phyloP scores from a whole-genome alignment of 495 filamentous ascomycete species.

The Cetradonia linearis region DNA sequence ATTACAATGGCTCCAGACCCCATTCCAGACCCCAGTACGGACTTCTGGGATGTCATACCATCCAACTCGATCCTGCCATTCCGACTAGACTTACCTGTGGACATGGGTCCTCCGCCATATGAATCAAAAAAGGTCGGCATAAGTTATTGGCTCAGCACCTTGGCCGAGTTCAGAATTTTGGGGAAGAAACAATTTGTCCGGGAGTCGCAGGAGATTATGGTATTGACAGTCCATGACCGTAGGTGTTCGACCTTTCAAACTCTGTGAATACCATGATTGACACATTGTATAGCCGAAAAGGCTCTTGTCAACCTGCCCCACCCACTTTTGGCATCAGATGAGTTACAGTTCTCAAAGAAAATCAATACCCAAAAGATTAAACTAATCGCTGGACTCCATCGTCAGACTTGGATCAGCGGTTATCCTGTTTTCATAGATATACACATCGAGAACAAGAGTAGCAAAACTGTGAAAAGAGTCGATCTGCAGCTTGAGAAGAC shows the following conservation, averaged over 20 bases:
- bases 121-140: slow-evolving; percentile 42
- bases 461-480: slow-evolving; percentile 38
- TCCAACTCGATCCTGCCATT: slow-evolving; percentile 40
- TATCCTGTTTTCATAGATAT: slow-evolving; percentile 46
- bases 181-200: slow-evolving; percentile 36
- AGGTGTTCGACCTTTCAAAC: slow-evolving; percentile 12
- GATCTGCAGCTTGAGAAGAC: slow-evolving; percentile 35
- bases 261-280: slow-evolving; percentile 10
- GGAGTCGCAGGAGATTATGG: slow-evolving; percentile 20
- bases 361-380: slow-evolving; percentile 33
- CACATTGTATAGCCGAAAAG: slow-evolving; percentile 35
- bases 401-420: slow-evolving; percentile 49
- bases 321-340: slow-evolving; percentile 42
- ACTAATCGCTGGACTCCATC: slow-evolving; percentile 45
- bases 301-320: slow-evolving; percentile 42
- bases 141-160: slow-evolving; percentile 37
- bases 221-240: slow-evolving; percentile 30
- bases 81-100: slow-evolving; percentile 41
- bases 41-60: slow-evolving; percentile 39
- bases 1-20: slow-evolving; percentile 37
- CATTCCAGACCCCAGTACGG: slow-evolving; percentile 24
- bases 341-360: slow-evolving; percentile 32
- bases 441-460: slow-evolving; percentile 40
- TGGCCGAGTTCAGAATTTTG: slow-evolving; percentile 32
- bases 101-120: slow-evolving; percentile 47